Base-by-base conservation (phyloP, 2,329 filamentous ascomycete genomes). In the Sporothrix luriei region DNA sequence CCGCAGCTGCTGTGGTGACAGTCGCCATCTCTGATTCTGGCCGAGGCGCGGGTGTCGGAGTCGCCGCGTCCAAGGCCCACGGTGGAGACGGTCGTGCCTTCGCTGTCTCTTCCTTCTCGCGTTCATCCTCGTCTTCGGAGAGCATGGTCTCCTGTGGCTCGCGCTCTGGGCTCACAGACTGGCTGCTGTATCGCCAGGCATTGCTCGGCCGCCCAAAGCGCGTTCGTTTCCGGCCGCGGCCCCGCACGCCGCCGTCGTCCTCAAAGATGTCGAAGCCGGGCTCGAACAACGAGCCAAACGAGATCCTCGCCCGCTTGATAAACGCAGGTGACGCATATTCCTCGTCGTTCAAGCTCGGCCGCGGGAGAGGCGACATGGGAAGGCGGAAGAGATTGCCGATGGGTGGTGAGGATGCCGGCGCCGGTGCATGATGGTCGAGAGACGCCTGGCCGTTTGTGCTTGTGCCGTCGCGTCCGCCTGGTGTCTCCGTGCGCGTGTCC, bases 291-390 rank as follows among this genome's bases (percentile, higher is more conserved):
- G 88, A 87, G 1, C 89, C 89, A 69, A 90, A 90, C 0, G 91
- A 93, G 4, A 90, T 81, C 69, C 90, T 84, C 16, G 87, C 85
- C 68, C 90, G 85, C 77, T 91, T 94, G 24, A 92, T 80, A 74
- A 96, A 97, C 0, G 92, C 91, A 0, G 93, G 93, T 2, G 93
- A 96, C 4, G 86, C 83, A 80, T 88, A 95, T 73, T 90, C 86
- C 21, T 83, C 80, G 57, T 76, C 75, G 33, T 64, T 54, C 29
- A 69, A 40, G 13, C 29, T 38, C 5, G 29, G 19, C 19, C 48
- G 48, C 3, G 33, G 66, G 24, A 43, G 40, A 7, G 67, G 43
- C 19, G 69, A n/a, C 19, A 24, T 65, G 38, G 33, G 24, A 13
- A 49, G 26, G 19, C 46, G 62, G 16, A 65, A 64, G 16, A 57